These are phyloP conservation scores for Dioscorea zingiberensis DNA, from an alignment of 106 monocot species.

Conservation along the genomic window DNA sequence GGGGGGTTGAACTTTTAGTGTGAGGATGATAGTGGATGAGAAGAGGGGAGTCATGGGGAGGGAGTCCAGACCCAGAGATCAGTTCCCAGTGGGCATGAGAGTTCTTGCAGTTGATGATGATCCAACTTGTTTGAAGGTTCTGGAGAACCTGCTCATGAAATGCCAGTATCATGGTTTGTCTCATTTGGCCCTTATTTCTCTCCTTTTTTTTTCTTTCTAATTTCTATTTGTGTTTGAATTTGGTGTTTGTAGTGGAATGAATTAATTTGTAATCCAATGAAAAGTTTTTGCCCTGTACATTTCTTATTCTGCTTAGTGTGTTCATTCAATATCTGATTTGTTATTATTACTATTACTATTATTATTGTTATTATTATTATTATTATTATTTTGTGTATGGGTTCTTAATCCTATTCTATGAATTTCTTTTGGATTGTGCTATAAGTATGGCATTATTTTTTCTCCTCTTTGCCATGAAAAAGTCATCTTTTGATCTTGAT, in stretches of 20 bases:
- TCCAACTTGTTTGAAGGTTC: conserved; percentile 10
- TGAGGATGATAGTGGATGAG: conserved; percentile 5
- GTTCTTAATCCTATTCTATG: too few species aligned
- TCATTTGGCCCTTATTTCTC: not conserved
- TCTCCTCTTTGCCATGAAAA: too few species aligned
- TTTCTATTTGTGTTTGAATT: not conserved
- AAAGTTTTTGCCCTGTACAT: not conserved
- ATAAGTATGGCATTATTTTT: too few species aligned
- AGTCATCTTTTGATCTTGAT: too few species aligned
- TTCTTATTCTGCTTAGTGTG: not conserved
- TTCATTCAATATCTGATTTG: not conserved
- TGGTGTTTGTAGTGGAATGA: not conserved
- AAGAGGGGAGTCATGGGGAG: conserved; percentile 2
- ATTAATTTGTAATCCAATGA: too few species aligned
- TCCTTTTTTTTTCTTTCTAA: not conserved
- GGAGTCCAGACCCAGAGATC: conserved; percentile 1
- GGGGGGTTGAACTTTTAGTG: too few species aligned
- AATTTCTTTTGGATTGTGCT: too few species aligned
- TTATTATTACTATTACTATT: too few species aligned
- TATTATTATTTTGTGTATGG: too few species aligned
- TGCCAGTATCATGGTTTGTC: conserved; percentile 14
- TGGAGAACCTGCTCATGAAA: conserved; percentile 6
- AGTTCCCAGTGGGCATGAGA: conserved; percentile 18
- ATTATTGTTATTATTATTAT: too few species aligned
- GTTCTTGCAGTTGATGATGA: conserved; percentile 22